Evolutionary conservation across 2,329 filamentous ascomycete genomes (phyloP), one percentile per base, ranked within the genome.

Genomic region (Colletotrichum sp.): DNA sequence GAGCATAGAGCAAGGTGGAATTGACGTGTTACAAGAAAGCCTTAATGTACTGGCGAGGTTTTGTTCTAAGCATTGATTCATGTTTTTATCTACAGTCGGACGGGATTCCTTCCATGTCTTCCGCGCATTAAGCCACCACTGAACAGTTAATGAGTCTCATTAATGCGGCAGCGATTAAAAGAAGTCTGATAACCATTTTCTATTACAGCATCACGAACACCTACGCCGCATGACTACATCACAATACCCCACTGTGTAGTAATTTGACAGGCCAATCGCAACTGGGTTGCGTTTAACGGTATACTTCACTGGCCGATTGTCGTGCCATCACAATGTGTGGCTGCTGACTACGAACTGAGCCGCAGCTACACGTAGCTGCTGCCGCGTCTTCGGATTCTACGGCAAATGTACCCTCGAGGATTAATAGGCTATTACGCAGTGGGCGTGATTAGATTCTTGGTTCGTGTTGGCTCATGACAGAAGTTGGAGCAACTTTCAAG

Each of bases 111-210:
- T 3, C 18, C 26, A 44, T 12, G 39, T n/a, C 39, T n/a, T 44
- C 5, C 5, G 8, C 1, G 8, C 39, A 44, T 3, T 1, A n/a
- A 44, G 16, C 39, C 39, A n/a, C 18, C 18, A 5, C 18, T 10
- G 0, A n/a, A 18, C 39, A n/a, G 0, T 0, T 12, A 3, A 12
- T n/a, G 9, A 49, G 39, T 49, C 0, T 49, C 18, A 1, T 3
- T n/a, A 5, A 49, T 49, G 16, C 12, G 39, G 18, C 6, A 49
- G 3, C 8, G 39, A n/a, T 49, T 3, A 6, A 12, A 10, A 44
- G 36, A 44, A 49, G 39, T 2, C 5, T 49, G 5, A 6, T 4
- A 4, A 12, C 9, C 18, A 10, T 5, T 49, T 49, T n/a, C 3
- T 0, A 5, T 12, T 12, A 49, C 39, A n/a, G 16, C 39, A 49